Base-by-base conservation (phyloP, 2,329 filamentous ascomycete genomes). In the Pseudocercospora eumusae region DNA sequence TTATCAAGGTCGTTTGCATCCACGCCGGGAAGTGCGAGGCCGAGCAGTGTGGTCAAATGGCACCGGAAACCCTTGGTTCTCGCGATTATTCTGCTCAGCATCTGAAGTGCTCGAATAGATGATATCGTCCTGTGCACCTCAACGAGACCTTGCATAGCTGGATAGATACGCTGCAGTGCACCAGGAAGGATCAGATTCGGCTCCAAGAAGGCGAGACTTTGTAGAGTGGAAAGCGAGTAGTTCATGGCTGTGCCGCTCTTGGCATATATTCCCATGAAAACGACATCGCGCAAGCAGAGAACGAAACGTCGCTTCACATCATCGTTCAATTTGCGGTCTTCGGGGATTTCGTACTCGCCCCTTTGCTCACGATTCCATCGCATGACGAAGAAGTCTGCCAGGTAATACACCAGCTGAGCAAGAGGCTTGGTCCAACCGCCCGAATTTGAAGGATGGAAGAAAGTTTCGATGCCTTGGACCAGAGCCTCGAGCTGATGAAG, bases 1-100 rank as follows among this genome's bases (percentile, higher is more conserved):
- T 99, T 99, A 74, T 95, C 93, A 25, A 99, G 80, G 77, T 99
- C 95, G 74, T 99, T 99, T 66, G 96, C 93, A 77, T 99, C 96
- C 62, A 99, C 96, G 21, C 95, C 96, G 0, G 96, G 96, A 31
- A 99, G 81, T 4, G 93, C 92, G 63, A 99, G 83, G 4, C 93
- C 95, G n/a, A 99, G 80, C 36, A 99, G 80, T 0, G 93, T 93
- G 0, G 95, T 99, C 66, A 99, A 88, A 75, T 99, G 95, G 73
- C 95, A 98, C 63, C 95, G 86, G 75, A 95, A 97, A n/a, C 95
- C 95, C 77, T 96, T 98, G 44, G 92, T 91, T 73, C 90, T 88
- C 13, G 92, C 88, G 85, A 99, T 96, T 70, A 93, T 86, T 74
- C 92, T 91, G 66, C 93, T 91, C 64, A 98, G 86, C 82, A 96